Percentiles rank a stretch among this genome's conserved stretches.
These are phyloP conservation scores for Colletotrichum filicis DNA, from an alignment of 2,329 filamentous ascomycete species.

Conservation along the genomic window DNA sequence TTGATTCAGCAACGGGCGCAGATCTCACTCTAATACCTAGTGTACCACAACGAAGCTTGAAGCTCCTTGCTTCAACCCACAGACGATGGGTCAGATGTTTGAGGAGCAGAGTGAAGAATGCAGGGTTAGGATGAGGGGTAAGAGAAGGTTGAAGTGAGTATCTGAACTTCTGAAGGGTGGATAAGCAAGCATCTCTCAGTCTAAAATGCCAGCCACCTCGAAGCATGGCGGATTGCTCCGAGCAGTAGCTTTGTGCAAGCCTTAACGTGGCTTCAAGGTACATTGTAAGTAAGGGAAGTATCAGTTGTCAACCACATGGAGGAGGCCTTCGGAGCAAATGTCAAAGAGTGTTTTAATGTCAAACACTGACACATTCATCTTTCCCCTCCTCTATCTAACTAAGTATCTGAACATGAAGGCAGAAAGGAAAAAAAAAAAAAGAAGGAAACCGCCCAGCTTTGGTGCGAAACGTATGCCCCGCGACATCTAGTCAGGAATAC, in stretches of 20 bases:
- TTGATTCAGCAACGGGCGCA: conserved; percentile 15
- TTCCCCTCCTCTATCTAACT: neutral
- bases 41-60: neutral
- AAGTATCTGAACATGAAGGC: no score
- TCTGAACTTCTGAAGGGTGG: no score
- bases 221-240: neutral
- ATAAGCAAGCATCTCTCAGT: no score
- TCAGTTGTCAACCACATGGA: neutral
- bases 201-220: no score
- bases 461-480: neutral
- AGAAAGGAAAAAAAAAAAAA: neutral
- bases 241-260: neutral
- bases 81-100: neutral
- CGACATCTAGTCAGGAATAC: no score
- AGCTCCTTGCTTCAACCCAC: neutral
- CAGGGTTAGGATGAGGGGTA: neutral
- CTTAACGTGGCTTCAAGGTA: neutral
- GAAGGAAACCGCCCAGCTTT: neutral
- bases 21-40: neutral
- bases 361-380: neutral
- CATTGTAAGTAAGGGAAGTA: neutral
- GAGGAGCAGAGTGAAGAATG: neutral
- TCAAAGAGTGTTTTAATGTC: neutral
- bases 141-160: no score
- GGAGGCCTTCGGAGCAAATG: neutral